Base-by-base conservation (phyloP, 768 basidiomycete genomes). In the Glaciozyma antarctica region DNA sequence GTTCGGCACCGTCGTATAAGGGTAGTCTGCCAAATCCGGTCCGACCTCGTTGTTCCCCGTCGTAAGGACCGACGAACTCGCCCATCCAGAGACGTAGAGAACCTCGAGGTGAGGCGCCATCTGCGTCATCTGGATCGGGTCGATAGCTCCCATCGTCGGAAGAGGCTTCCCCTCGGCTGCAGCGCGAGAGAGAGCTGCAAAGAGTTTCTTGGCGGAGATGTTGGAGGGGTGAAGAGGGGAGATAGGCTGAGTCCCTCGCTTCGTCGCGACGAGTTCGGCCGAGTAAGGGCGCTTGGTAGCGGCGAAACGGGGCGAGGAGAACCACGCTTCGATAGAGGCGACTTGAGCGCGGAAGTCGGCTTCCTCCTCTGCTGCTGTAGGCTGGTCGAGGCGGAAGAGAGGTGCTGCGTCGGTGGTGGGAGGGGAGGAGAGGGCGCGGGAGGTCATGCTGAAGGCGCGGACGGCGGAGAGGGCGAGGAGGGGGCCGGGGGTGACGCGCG, bases 1-100 rank as follows among this genome's bases (percentile, higher is more conserved):
- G 75, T 95, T 94, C 28, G 93, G 92, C 21, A 97, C 90, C 1
- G 91, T 94, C 15, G 90, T 92, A 76, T 95, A 95, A 1, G 92
- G 90, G 75, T 95, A 94, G 77, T 97, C 93, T 44, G 72, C 72
- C 86, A 92, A 81, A 77, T 95, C 91, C 26, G 90, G 91, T 21
- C 90, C 90, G 64, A 92, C 88, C 77, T 93, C 89, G 75, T 91
- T 93, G 75, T 85, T 87, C 12, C 86, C 88, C 2, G 91, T 92
- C 7, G 91, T 92, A 59, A 94, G 79, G 56, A 91, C 81, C 70
- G 88, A 90, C 52, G 87, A 88, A 19, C 71, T 51, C 13, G 88
- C 90, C 91, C 91, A 94, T 15, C 93, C 92, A 58, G 87, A 88
- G n/a, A 97, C 80, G 72, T 97, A 97, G 4, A 91, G 83, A 43